phyloP scores from a whole-genome alignment of 306 rosid genomes.

The Cicer yamashitae region DNA sequence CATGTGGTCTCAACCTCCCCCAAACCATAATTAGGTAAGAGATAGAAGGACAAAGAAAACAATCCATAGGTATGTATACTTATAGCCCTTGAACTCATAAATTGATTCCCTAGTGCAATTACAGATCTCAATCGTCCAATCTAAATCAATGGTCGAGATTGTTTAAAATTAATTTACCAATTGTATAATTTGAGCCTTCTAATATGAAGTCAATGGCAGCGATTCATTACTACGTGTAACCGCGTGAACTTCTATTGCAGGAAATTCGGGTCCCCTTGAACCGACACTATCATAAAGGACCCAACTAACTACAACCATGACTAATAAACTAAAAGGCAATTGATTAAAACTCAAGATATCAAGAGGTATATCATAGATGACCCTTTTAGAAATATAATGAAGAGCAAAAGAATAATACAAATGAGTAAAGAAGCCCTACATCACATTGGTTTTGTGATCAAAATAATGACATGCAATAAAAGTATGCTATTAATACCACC shows the following conservation, averaged over 20 bases:
- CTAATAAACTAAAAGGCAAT: constrained; percentile 49
- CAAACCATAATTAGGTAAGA: constrained; percentile 45
- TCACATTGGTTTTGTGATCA: constrained; percentile 44
- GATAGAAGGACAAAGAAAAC: constrained; percentile 41
- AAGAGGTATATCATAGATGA: constrained; percentile 10
- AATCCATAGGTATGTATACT: constrained; percentile 29
- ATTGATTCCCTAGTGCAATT: too few relatives aligned
- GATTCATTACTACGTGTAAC: too few relatives aligned
- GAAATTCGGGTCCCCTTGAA: background rate
- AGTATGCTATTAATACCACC: constrained; percentile 45
- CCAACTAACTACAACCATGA: constrained; percentile 53
- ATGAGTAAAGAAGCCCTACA: constrained; percentile 41
- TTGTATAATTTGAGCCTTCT: too few relatives aligned
- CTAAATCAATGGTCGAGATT: too few relatives aligned
- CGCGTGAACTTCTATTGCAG: too few relatives aligned
- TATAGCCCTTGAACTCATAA: constrained; percentile 43
- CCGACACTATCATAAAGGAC: constrained; percentile 41
- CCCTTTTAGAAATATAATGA: constrained; percentile 21
- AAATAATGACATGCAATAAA: constrained; percentile 50
- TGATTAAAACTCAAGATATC: constrained; percentile 50
- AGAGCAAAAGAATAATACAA: background rate
- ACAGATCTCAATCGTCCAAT: too few relatives aligned
- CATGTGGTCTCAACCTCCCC: constrained; percentile 15
- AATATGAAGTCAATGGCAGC: too few relatives aligned
- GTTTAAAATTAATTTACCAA: too few relatives aligned